Conservation (phyloP, 108 stramenopile genomes). For the Cyclotella distinguenda region DNA sequence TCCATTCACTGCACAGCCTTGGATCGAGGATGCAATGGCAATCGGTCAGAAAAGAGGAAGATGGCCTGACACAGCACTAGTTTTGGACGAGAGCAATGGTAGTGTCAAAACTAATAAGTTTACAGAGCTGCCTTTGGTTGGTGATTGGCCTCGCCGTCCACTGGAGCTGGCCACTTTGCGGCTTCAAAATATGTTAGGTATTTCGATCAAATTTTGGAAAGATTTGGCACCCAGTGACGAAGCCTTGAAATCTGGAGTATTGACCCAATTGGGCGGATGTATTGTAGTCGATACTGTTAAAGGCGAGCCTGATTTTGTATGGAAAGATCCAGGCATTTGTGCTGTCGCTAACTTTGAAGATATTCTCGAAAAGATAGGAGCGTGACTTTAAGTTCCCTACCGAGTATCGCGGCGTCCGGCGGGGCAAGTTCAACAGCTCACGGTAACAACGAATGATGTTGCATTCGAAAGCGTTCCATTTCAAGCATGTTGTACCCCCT, state of each 20-base stretch:
- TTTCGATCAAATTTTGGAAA: conserved; percentile 83
- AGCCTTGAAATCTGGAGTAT: conserved; percentile 67
- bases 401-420: too few relatives aligned
- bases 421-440: too few relatives aligned
- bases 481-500: too few relatives aligned
- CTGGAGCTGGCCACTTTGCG: conserved; percentile 88
- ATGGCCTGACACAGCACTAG: conserved; percentile 84
- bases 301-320: conserved; percentile 57
- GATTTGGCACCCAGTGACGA: conserved; percentile 72
- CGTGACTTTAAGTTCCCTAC: too few relatives aligned
- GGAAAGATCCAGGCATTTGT: conserved; percentile 88
- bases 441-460: too few relatives aligned
- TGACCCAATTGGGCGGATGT: conserved; percentile 87
- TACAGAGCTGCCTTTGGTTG: conserved; percentile 75
- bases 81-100: conserved; percentile 52
- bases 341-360: conserved; percentile 87
- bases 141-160: conserved; percentile 84
- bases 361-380: conserved; percentile 43
- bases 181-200: conserved; percentile 86
- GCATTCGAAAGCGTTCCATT: too few relatives aligned
- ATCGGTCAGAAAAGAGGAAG: conserved; percentile 71
- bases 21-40: conserved; percentile 88
- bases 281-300: conserved; percentile 52
- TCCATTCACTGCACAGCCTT: conserved; percentile 76
- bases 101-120: conserved; percentile 68